These are phyloP conservation scores for Articulospora tetracladia DNA, from an alignment of 495 filamentous ascomycete species.

Conservation along the genomic window DNA sequence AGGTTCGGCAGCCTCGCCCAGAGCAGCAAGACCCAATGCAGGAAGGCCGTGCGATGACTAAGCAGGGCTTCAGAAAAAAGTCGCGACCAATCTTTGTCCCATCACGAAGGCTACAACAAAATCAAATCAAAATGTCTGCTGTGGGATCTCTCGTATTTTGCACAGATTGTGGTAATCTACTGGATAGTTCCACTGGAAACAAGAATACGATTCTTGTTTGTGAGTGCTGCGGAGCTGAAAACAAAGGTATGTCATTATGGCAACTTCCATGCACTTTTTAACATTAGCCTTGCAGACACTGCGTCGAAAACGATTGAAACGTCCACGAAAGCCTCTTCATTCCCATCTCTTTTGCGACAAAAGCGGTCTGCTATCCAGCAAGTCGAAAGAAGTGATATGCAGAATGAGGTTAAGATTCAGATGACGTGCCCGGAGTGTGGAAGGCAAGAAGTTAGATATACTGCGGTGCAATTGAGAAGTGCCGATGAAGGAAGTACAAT, in stretches of 20 bases:
- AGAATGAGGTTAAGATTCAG: slow-evolving; percentile 68
- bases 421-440: slow-evolving; percentile 77
- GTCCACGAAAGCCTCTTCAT: slow-evolving; percentile 75
- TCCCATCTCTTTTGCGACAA: slow-evolving; percentile 80
- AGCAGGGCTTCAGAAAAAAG: slow-evolving; percentile 7
- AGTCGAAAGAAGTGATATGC: slow-evolving; percentile 71
- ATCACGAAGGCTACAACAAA: background rate
- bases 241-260: slow-evolving; percentile 57
- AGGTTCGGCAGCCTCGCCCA: slow-evolving; percentile 12
- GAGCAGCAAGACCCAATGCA: background rate
- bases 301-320: slow-evolving; percentile 79
- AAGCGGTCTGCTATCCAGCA: slow-evolving; percentile 84
- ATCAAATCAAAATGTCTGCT: slow-evolving; percentile 59
- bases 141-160: slow-evolving; percentile 93
- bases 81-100: background rate
- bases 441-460: slow-evolving; percentile 77
- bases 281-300: slow-evolving; percentile 52
- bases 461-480: slow-evolving; percentile 79
- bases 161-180: slow-evolving; percentile 85
- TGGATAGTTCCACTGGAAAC: slow-evolving; percentile 73
- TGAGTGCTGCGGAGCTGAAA: slow-evolving; percentile 78
- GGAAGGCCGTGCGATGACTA: background rate
- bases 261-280: background rate
- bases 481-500: slow-evolving; percentile 94
- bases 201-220: slow-evolving; percentile 72